phyloP scores from a whole-genome alignment of 2,329 filamentous ascomycete genomes.

The Aspergillus neoniger region DNA sequence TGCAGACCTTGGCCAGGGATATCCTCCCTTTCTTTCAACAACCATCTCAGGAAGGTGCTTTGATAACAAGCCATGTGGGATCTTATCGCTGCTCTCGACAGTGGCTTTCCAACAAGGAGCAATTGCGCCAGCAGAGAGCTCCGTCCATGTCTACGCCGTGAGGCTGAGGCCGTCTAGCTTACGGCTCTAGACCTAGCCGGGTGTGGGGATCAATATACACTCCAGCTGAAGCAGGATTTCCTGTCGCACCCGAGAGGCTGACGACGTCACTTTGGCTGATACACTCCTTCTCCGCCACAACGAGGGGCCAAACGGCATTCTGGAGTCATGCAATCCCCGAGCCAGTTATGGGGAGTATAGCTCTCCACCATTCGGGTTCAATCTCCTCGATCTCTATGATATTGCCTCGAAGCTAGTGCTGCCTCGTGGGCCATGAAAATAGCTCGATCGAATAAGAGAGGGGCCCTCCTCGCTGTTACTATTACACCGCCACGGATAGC shows the following conservation, averaged over 20 bases:
- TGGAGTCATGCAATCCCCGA: not conserved
- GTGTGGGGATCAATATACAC: constrained; percentile 2
- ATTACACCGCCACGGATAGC: constrained; percentile 12
- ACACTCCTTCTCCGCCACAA: not conserved
- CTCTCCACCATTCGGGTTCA: not conserved
- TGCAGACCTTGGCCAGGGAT: constrained; percentile 18
- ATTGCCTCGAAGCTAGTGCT: not conserved
- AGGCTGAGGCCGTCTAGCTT: not conserved
- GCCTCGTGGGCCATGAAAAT: constrained; percentile 6
- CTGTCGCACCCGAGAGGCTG: constrained; percentile 2
- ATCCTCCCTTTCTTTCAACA: constrained; percentile 11
- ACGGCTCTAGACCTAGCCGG: not conserved
- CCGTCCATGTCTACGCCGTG: not conserved
- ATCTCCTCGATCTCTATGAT: constrained; percentile 11
- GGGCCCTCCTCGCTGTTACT: not conserved
- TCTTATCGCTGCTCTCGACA: constrained; percentile 5
- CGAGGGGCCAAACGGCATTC: constrained; percentile 1
- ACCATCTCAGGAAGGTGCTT: not conserved
- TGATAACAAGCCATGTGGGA: not conserved
- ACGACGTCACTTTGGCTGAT: constrained; percentile 9
- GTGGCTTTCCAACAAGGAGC: not conserved
- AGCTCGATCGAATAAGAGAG: not conserved
- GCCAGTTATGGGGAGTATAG: not conserved
- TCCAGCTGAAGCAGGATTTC: constrained; percentile 8
- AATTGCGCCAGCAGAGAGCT: not conserved